These are phyloP conservation scores for Camelina hispida DNA, from an alignment of 345 rosid genomes.

Conservation along the genomic window DNA sequence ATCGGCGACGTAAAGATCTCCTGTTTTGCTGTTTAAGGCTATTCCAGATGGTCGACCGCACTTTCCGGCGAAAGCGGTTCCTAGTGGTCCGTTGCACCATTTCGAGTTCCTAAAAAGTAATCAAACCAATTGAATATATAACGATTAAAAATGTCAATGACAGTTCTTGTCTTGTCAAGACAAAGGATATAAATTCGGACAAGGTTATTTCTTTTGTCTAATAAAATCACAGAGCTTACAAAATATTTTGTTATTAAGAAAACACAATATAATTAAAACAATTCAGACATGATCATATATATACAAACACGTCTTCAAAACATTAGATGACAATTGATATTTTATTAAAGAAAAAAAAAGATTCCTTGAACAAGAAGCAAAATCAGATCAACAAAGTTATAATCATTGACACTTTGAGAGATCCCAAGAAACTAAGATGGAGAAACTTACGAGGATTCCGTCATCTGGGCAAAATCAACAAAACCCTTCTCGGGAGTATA, in stretches of 20 bases:
- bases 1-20: constrained; percentile 53
- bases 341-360: neutral
- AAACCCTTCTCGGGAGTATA: constrained; percentile 39
- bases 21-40: constrained; percentile 40
- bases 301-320: neutral
- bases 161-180: neutral
- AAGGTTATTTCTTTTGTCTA: neutral
- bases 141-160: neutral
- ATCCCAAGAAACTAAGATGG: neutral
- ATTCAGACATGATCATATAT: neutral
- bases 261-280: neutral
- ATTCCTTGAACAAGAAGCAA: constrained; percentile 10
- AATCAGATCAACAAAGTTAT: neutral
- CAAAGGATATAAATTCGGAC: neutral
- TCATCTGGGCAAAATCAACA: constrained; percentile 37
- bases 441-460: constrained; percentile 39
- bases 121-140: neutral
- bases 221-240: neutral
- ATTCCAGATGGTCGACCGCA: constrained; percentile 59
- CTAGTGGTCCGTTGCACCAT: constrained; percentile 44
- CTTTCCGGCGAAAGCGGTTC: constrained; percentile 36
- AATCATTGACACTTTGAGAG: neutral
- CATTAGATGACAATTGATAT: neutral
- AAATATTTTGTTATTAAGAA: neutral
- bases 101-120: constrained; percentile 5